Percentiles rank a stretch among this genome's conserved stretches.
These are phyloP conservation scores for Dioszegia hungarica DNA, from an alignment of 768 basidiomycete genomes.

Conservation along the genomic window DNA sequence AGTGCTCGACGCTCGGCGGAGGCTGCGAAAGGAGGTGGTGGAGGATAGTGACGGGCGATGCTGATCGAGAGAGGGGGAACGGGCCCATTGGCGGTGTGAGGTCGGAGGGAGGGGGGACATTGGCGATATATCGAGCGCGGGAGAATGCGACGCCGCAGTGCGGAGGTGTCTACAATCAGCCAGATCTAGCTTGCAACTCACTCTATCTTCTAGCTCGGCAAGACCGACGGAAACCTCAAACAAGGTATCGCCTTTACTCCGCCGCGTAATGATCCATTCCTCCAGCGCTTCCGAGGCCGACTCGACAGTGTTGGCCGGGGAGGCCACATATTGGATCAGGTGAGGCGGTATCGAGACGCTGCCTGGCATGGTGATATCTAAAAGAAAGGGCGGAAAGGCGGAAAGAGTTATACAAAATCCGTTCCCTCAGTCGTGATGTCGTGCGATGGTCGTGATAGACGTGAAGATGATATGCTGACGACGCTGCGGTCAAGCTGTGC, in stretches of 20 bases:
- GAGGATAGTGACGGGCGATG: conserved; percentile 32
- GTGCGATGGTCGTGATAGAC: too few relatives aligned
- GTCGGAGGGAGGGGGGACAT: conserved; percentile 45
- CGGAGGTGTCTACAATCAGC: conserved; percentile 25
- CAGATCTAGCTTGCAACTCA: background rate
- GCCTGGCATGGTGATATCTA: background rate
- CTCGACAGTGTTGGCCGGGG: conserved; percentile 16
- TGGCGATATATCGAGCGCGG: conserved; percentile 36
- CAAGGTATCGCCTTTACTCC: conserved; percentile 38
- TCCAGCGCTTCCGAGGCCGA: conserved; percentile 42
- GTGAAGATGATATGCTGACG: too few relatives aligned
- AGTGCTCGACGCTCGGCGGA: conserved; percentile 38
- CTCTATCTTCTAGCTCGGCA: conserved; percentile 43
- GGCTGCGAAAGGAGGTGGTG: conserved; percentile 39
- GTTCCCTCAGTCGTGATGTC: too few relatives aligned
- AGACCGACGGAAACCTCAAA: conserved; percentile 44
- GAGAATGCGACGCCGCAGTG: conserved; percentile 34
- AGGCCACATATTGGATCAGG: conserved; percentile 5
- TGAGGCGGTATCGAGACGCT: conserved; percentile 9
- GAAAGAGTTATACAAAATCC: background rate
- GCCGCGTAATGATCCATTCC: conserved; percentile 41
- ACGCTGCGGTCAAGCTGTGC: too few relatives aligned
- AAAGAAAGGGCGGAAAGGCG: background rate
- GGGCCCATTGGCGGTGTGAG: conserved; percentile 42
- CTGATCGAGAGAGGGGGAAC: conserved; percentile 37